Evolutionary conservation across 495 filamentous ascomycete genomes (phyloP).

Genomic region (Aspergillus conjunctus): DNA sequence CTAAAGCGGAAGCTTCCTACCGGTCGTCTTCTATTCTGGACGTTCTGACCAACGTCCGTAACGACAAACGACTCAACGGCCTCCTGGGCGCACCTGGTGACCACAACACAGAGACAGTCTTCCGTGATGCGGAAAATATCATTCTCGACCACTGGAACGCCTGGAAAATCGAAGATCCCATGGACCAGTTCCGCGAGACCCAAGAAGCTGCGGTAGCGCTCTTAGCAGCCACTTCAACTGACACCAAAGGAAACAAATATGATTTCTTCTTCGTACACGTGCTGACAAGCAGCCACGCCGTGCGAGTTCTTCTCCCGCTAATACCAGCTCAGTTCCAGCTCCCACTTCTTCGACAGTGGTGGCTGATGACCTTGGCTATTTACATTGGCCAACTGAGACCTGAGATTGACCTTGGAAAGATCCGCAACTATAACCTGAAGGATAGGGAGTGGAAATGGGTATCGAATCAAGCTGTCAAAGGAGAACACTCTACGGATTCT

Average conservation of each 20-base stretch:
- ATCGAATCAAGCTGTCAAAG: constrained; percentile 65
- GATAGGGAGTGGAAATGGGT: constrained; percentile 78
- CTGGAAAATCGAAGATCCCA: constrained; percentile 67
- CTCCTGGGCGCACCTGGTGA: constrained; percentile 60
- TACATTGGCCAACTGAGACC: constrained; percentile 78
- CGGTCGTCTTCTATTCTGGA: constrained; percentile 60
- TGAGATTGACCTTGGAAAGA: constrained; percentile 62
- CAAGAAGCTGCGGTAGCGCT: constrained; percentile 75
- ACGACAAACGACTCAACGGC: constrained; percentile 54
- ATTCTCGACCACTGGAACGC: constrained; percentile 87
- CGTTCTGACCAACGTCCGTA: constrained; percentile 60
- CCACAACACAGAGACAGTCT: constrained; percentile 66
- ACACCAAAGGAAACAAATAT: constrained; percentile 46
- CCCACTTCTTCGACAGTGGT: constrained; percentile 79
- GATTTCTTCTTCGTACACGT: constrained; percentile 86
- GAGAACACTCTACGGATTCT: constrained; percentile 65
- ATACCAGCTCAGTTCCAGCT: constrained; percentile 74
- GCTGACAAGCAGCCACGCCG: constrained; percentile 82
- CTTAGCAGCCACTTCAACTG: constrained; percentile 61
- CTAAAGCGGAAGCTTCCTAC: constrained; percentile 51
- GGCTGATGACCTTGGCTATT: constrained; percentile 75
- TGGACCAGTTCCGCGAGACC: constrained; percentile 72
- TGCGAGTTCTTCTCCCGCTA: constrained; percentile 79
- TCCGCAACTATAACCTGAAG: constrained; percentile 60
- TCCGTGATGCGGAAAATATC: constrained; percentile 66